phyloP scores from a whole-genome alignment of 1,139 yeast species.

The Suhomyces wounanorum region DNA sequence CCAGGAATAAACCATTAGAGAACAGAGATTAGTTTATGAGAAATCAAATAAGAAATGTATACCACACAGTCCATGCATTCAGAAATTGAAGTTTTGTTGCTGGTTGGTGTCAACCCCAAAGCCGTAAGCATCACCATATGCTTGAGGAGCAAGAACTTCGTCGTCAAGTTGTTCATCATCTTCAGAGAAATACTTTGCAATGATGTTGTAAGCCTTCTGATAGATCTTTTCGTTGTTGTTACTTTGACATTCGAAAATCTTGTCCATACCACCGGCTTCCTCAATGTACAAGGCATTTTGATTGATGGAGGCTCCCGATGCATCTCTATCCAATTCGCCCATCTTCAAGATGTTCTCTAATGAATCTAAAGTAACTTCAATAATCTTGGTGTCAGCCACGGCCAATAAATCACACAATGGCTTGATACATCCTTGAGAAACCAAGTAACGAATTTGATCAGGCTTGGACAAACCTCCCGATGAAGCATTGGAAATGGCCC shows the following conservation, averaged over 20 bases:
- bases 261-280: constrained; percentile 98
- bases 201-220: constrained; percentile 84
- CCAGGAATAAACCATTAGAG: constrained; percentile 7
- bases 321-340: constrained; percentile 91
- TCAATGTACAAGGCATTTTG: constrained; percentile 90
- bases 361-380: constrained; percentile 94
- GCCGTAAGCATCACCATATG: constrained; percentile 82
- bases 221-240: constrained; percentile 91
- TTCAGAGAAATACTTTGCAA: constrained; percentile 87
- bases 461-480: constrained; percentile 93
- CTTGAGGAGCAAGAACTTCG: constrained; percentile 79
- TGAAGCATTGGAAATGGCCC: constrained; percentile 98
- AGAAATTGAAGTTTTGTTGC: constrained; percentile 49
- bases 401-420: constrained; percentile 91
- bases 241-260: constrained; percentile 89
- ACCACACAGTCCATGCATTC: constrained; percentile 11
- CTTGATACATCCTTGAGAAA: constrained; percentile 93
- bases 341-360: constrained; percentile 89
- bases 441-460: constrained; percentile 90
- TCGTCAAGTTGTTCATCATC: constrained; percentile 77
- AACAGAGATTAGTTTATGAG: constrained; percentile 8
- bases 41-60: constrained; percentile 6
- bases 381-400: constrained; percentile 86
- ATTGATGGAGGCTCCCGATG: constrained; percentile 66
- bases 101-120: constrained; percentile 66